A percentile compares a stretch with the other conserved stretches of the same genome.
phyloP scores from a whole-genome alignment of 1,284 basidiomycete genomes.

The Ustilago loliicola region DNA sequence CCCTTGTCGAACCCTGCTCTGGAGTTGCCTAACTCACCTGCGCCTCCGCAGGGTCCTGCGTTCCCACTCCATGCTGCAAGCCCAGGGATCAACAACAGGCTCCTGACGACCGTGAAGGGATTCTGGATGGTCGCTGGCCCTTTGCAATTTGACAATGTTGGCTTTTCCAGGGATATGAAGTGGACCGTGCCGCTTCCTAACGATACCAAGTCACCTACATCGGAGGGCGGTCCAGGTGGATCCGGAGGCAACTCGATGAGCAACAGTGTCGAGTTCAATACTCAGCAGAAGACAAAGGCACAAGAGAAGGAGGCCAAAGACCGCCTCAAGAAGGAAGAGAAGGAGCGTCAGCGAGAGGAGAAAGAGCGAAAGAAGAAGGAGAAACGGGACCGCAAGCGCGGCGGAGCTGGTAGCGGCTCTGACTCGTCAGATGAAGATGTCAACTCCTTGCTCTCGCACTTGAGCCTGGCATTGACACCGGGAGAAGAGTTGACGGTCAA shows the following conservation, averaged over 20 bases:
- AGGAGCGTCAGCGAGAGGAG: slow-evolving; percentile 33
- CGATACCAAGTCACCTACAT: not conserved
- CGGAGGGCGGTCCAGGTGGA: not conserved
- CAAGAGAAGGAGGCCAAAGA: slow-evolving; percentile 41
- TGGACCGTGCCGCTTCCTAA: slow-evolving; percentile 53
- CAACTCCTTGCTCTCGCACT: slow-evolving; percentile 36
- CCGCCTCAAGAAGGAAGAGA: slow-evolving; percentile 37
- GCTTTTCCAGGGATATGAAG: slow-evolving; percentile 62
- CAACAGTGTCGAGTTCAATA: slow-evolving; percentile 12
- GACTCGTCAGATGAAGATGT: slow-evolving; percentile 47
- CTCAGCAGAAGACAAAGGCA: slow-evolving; percentile 24
- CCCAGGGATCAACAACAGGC: slow-evolving; percentile 20
- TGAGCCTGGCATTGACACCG: slow-evolving; percentile 47
- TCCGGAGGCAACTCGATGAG: slow-evolving; percentile 13
- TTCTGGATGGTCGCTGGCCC: slow-evolving; percentile 65
- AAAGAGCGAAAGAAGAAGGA: slow-evolving; percentile 35
- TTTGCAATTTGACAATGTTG: slow-evolving; percentile 67
- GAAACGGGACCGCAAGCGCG: slow-evolving; percentile 35
- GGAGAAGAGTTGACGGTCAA: slow-evolving; percentile 63
- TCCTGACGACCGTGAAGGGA: slow-evolving; percentile 48
- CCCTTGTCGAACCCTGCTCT: slow-evolving; percentile 54
- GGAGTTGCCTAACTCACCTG: slow-evolving; percentile 52
- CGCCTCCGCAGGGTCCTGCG: slow-evolving; percentile 44
- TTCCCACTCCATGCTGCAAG: slow-evolving; percentile 38
- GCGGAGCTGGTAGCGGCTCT: slow-evolving; percentile 33